These are phyloP conservation scores for Cymbidium sinense DNA, from an alignment of 106 monocot genomes.

Conservation along the genomic window DNA sequence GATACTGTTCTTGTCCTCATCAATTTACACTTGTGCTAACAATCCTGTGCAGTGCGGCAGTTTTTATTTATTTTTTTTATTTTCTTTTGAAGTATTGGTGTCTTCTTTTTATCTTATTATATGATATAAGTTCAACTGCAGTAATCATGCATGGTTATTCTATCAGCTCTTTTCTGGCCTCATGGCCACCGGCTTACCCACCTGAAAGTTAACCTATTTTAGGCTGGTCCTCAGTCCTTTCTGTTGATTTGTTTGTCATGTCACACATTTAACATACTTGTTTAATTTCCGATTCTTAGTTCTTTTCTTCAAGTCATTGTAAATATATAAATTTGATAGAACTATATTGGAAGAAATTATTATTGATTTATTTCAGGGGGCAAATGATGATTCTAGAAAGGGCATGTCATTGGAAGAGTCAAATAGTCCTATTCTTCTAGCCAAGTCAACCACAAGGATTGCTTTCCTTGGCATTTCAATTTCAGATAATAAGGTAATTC, in stretches of 20 bases:
- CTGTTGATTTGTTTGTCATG: constrained; percentile 5
- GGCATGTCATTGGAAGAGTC: constrained; percentile 23
- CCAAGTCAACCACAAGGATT: constrained; percentile 48
- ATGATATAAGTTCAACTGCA: background rate
- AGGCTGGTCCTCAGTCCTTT: background rate
- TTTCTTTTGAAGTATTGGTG: background rate
- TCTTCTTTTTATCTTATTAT: background rate
- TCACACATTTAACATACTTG: background rate
- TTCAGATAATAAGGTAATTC: constrained; percentile 37
- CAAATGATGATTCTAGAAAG: constrained; percentile 23
- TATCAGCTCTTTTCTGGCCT: background rate
- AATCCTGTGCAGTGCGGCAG: too few relatives aligned
- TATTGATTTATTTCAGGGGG: constrained; percentile 25
- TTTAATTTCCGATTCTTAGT: background rate
- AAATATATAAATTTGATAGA: background rate
- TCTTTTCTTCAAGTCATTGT: constrained; percentile 3
- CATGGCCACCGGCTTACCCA: background rate
- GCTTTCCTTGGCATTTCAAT: constrained; percentile 64
- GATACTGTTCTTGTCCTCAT: too few relatives aligned
- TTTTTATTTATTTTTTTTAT: too few relatives aligned
- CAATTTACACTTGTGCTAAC: too few relatives aligned
- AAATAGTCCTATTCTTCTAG: constrained; percentile 16
- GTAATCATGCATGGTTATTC: background rate
- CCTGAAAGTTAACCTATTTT: background rate
- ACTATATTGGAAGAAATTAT: background rate